These are phyloP conservation scores for Neocatenulostroma microsporum DNA, from an alignment of 2,329 filamentous ascomycete genomes.

Conservation along the genomic window DNA sequence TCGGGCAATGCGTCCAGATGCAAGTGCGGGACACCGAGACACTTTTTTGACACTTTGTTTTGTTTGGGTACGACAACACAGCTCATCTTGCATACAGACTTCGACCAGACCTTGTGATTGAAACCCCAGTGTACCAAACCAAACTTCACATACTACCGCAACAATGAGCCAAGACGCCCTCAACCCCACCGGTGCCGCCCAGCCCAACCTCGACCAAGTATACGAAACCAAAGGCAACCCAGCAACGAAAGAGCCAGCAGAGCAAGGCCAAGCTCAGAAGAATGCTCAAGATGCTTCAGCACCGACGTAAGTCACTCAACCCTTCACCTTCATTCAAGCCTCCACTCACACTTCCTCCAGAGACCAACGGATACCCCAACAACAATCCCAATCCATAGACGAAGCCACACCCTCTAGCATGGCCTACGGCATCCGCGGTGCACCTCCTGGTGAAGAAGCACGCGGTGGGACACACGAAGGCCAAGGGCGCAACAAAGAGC, in stretches of 20 bases:
- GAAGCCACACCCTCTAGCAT: slow-evolving; percentile 33
- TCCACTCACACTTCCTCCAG: slow-evolving; percentile 10
- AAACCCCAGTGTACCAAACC: neutral
- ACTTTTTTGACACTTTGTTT: no score
- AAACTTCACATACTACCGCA: slow-evolving; percentile 3
- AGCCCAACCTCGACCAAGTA: slow-evolving; percentile 37
- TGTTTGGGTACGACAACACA: no score
- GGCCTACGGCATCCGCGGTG: slow-evolving; percentile 38
- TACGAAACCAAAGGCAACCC: slow-evolving; percentile 43
- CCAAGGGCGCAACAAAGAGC: slow-evolving; percentile 38
- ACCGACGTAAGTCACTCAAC: slow-evolving; percentile 12
- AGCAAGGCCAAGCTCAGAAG: slow-evolving; percentile 26
- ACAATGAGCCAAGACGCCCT: slow-evolving; percentile 16
- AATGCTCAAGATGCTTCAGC: slow-evolving; percentile 26
- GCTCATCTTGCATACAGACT: no score
- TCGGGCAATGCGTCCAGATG: no score
- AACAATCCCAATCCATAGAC: slow-evolving; percentile 29
- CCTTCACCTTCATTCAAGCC: neutral
- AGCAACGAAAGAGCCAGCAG: slow-evolving; percentile 34
- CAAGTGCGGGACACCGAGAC: no score
- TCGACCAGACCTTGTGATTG: no score
- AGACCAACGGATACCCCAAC: slow-evolving; percentile 32
- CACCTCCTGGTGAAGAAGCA: slow-evolving; percentile 37
- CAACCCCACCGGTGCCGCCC: slow-evolving; percentile 35
- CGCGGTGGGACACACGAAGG: slow-evolving; percentile 34